phyloP scores from a whole-genome alignment of 176 grass and related monocot species.

The Bonia amplexicaulis region DNA sequence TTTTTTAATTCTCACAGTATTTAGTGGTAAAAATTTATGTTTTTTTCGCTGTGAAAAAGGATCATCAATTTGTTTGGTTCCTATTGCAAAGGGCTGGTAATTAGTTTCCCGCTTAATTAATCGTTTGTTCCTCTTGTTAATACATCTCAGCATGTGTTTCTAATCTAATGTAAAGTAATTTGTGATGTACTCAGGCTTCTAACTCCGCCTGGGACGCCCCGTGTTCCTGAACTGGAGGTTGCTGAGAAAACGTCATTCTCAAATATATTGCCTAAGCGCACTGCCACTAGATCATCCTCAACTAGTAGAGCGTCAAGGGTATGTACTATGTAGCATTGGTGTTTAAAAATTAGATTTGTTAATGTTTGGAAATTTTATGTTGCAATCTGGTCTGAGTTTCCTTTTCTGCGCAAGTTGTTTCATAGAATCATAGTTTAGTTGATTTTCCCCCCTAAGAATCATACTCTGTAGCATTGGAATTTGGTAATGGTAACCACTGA shows the following conservation, averaged over 20 bases:
- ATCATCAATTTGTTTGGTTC: not conserved
- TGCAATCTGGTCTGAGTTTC: not conserved
- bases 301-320: constrained; percentile 83
- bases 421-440: not conserved
- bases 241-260: constrained; percentile 52
- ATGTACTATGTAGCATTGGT: constrained; percentile 15
- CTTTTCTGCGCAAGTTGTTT: not conserved
- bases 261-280: constrained; percentile 54
- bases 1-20: not conserved
- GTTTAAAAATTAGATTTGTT: not conserved
- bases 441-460: not conserved
- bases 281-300: constrained; percentile 63
- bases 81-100: not conserved
- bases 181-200: constrained; percentile 59
- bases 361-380: not conserved
- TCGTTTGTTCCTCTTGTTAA: not conserved
- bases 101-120: not conserved
- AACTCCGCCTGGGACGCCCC: constrained; percentile 86
- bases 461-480: not conserved
- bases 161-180: not conserved
- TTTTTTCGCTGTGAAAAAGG: not conserved
- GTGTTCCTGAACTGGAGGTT: constrained; percentile 51
- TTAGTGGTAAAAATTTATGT: not conserved
- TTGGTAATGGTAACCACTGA: not conserved
- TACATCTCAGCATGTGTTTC: not conserved